phyloP scores from a whole-genome alignment of 2,329 filamentous ascomycete genomes.

The Alternaria arborescens region DNA sequence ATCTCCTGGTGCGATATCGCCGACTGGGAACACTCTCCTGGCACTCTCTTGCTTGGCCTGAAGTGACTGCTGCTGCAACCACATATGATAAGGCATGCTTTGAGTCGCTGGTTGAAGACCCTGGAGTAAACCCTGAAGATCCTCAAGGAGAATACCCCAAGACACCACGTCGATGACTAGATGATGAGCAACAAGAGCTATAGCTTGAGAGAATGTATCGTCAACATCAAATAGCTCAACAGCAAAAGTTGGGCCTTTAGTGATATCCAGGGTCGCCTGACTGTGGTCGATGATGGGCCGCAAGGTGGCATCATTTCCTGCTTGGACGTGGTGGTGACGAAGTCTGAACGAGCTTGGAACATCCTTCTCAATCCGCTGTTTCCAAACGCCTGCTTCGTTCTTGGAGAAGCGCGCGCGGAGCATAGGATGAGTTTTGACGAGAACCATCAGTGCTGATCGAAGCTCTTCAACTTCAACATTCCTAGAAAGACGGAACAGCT shows the following conservation, averaged over 20 bases:
- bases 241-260: conserved; percentile 51
- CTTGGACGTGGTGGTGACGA: conserved; percentile 25
- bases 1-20: conserved; percentile 36
- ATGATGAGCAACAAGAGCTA: conserved; percentile 50
- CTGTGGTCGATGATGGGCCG: conserved; percentile 38
- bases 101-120: conserved; percentile 36
- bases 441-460: conserved; percentile 36
- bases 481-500: conserved; percentile 35
- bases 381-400: conserved; percentile 41
- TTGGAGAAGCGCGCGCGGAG: conserved; percentile 49
- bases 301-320: conserved; percentile 25
- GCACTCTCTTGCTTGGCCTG: conserved; percentile 38
- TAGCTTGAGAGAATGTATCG: conserved; percentile 44
- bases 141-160: conserved; percentile 51
- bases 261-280: conserved; percentile 45
- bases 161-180: conserved; percentile 51
- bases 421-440: conserved; percentile 52
- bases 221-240: conserved; percentile 54
- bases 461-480: conserved; percentile 38
- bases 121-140: conserved; percentile 47
- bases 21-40: conserved; percentile 37
- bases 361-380: conserved; percentile 42
- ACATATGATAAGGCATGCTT: conserved; percentile 49
- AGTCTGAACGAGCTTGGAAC: conserved; percentile 37
- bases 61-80: conserved; percentile 45